A percentile compares a stretch with the other conserved stretches of the same genome.
Evolutionary conservation across 176 grass and related monocot genomes (phyloP).

Genomic region (Echinochloa phyllopogon): DNA sequence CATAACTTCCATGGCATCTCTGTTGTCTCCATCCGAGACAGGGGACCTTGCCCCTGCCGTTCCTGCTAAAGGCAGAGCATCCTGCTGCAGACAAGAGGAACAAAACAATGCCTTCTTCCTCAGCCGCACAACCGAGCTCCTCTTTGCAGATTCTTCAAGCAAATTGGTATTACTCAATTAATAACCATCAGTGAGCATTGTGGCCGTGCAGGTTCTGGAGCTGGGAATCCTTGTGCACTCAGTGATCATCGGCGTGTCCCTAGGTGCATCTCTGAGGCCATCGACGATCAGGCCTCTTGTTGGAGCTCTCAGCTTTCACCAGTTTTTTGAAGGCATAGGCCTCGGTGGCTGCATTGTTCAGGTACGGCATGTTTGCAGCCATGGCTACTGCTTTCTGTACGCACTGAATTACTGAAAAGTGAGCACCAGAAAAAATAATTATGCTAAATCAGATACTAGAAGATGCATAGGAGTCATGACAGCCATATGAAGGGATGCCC

Average conservation of each 20-base stretch:
- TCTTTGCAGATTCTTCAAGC: slow-evolving; percentile 31
- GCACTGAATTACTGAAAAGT: not conserved
- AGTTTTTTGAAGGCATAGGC: slow-evolving; percentile 91
- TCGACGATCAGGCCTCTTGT: slow-evolving; percentile 84
- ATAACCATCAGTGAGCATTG: not conserved
- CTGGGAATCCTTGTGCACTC: slow-evolving; percentile 92
- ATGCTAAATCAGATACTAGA: slow-evolving; percentile 22
- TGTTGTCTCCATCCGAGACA: not conserved
- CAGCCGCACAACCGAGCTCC: slow-evolving; percentile 16
- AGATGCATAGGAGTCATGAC: slow-evolving; percentile 5
- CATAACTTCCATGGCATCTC: not conserved
- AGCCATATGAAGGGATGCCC: not conserved
- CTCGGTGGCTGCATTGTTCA: slow-evolving; percentile 91
- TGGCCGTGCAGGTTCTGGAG: slow-evolving; percentile 71
- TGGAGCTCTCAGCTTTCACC: slow-evolving; percentile 86
- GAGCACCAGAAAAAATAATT: slow-evolving; percentile 6
- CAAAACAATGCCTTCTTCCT: slow-evolving; percentile 32
- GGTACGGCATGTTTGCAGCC: slow-evolving; percentile 40
- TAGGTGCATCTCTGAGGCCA: slow-evolving; percentile 66
- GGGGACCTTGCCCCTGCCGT: not conserved
- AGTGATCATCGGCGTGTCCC: slow-evolving; percentile 80
- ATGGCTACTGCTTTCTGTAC: not conserved
- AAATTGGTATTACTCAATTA: not conserved
- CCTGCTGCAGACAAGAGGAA: slow-evolving; percentile 26
- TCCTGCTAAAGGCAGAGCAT: slow-evolving; percentile 21